Conservation (phyloP, 192 early-diverging fungal species). For the Entomortierella beljakovae region DNA sequence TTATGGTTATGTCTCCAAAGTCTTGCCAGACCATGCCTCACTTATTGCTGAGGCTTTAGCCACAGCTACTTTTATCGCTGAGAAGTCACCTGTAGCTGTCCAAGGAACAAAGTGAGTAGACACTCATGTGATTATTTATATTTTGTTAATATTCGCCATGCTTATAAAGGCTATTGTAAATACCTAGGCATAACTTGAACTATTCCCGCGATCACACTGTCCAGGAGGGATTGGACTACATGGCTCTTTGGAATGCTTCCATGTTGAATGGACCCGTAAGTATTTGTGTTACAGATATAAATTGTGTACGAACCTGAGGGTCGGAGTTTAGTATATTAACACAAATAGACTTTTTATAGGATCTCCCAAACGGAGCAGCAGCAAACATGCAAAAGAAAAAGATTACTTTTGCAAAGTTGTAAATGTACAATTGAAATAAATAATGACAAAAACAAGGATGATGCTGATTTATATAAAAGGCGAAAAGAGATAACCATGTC, state of each 20-base stretch:
- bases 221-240: conserved; percentile 88
- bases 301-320: too few relatives aligned
- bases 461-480: background rate
- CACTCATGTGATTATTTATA: conserved; percentile 34
- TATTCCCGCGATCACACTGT: conserved; percentile 94
- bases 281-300: background rate
- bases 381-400: conserved; percentile 44
- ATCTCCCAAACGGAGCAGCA: conserved; percentile 36
- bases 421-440: background rate
- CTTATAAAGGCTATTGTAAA: background rate
- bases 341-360: conserved; percentile 10
- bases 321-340: background rate
- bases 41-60: conserved; percentile 69
- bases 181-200: conserved; percentile 77
- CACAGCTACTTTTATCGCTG: conserved; percentile 80
- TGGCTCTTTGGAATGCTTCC: conserved; percentile 87
- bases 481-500: too few relatives aligned
- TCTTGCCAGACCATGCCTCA: conserved; percentile 18
- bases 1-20: conserved; percentile 62
- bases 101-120: conserved; percentile 92
- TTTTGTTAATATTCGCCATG: background rate
- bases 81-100: conserved; percentile 90
- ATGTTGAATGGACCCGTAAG: conserved; percentile 82
- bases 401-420: conserved; percentile 43
- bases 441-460: background rate